Conservation (phyloP, 2,329 filamentous ascomycete species). For the Fusarium pseudonygamai region DNA sequence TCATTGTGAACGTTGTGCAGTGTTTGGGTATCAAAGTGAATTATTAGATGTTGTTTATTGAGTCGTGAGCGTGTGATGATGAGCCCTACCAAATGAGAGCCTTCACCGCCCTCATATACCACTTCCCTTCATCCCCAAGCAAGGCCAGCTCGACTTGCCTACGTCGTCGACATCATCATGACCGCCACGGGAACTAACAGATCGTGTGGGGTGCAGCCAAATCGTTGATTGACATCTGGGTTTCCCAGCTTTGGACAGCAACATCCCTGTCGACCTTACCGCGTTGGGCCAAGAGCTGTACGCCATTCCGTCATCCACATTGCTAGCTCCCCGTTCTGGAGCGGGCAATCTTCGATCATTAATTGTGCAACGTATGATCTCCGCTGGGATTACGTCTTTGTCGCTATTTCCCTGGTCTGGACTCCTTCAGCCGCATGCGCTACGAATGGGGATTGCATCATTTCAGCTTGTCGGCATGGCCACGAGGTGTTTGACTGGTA, state of each 20-base stretch:
- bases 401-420: conserved; percentile 4
- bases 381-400: conserved; percentile 2
- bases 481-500: not conserved
- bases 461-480: not conserved
- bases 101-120: conserved; percentile 19
- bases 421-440: not conserved
- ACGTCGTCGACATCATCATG: conserved; percentile 36
- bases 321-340: not conserved
- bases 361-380: conserved; percentile 2
- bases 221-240: conserved; percentile 8
- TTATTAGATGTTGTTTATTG: not conserved
- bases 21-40: not conserved
- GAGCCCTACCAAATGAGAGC: not conserved
- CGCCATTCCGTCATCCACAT: conserved; percentile 31
- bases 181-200: conserved; percentile 18
- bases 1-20: conserved; percentile 1
- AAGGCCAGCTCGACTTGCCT: not conserved
- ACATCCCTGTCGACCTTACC: conserved; percentile 25
- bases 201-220: conserved; percentile 18
- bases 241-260: not conserved
- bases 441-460: conserved; percentile 20
- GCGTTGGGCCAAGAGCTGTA: not conserved
- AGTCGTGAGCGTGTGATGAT: not conserved
- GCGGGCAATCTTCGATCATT: not conserved
- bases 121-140: not conserved